These are phyloP conservation scores for Tremella mesenterica DNA, from an alignment of 768 basidiomycete genomes.

Conservation along the genomic window DNA sequence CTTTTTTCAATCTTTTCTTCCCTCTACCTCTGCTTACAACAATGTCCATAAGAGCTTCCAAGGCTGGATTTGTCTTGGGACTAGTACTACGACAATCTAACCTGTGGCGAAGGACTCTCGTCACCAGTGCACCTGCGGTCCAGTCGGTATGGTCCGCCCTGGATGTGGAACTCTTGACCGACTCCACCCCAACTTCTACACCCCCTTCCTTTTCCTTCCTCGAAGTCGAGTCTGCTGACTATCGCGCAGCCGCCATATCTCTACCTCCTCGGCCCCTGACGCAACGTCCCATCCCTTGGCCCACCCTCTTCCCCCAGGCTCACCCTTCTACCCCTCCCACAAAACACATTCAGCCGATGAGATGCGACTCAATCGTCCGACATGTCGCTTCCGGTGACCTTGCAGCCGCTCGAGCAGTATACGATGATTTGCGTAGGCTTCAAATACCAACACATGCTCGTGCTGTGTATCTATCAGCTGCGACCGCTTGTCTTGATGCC, in stretches of 20 bases:
- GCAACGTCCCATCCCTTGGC: slow-evolving; percentile 28
- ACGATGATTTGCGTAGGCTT: slow-evolving; percentile 17
- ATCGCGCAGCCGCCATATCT: slow-evolving; percentile 7
- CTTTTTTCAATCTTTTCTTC: neutral
- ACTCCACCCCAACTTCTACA: too few species aligned
- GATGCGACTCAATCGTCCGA: slow-evolving; percentile 23
- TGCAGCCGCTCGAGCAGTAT: slow-evolving; percentile 14
- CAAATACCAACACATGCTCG: slow-evolving; percentile 15
- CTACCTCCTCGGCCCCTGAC: slow-evolving; percentile 10
- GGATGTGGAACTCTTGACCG: too few species aligned
- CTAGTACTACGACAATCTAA: slow-evolving; percentile 3
- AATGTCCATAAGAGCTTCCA: slow-evolving; percentile 4
- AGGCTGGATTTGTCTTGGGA: slow-evolving; percentile 13
- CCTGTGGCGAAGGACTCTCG: neutral
- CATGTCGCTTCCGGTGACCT: slow-evolving; percentile 14
- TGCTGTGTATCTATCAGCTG: slow-evolving; percentile 19
- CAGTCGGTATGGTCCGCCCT: too few species aligned
- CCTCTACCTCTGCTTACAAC: neutral
- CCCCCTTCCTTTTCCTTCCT: too few species aligned
- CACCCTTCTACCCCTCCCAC: neutral
- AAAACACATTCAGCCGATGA: neutral
- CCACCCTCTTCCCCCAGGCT: slow-evolving; percentile 8
- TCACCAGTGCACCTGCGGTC: too few species aligned
- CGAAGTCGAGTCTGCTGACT: slow-evolving; percentile 24
- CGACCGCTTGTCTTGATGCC: slow-evolving; percentile 3